Base-by-base conservation (phyloP, 805 yeast species). In the Kodamaea laetipori region DNA sequence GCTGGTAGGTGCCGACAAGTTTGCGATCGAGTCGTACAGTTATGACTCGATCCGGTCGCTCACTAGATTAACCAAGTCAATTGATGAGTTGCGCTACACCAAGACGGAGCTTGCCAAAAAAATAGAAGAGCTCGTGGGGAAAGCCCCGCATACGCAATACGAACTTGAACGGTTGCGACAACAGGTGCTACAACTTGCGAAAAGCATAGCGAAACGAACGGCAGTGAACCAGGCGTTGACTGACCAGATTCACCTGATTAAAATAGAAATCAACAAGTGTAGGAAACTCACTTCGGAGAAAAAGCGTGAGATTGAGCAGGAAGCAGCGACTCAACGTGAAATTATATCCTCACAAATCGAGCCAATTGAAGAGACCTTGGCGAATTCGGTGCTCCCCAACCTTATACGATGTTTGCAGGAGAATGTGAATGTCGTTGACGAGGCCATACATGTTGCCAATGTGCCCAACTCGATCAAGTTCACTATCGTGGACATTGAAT, bases 401-500 rank as follows among this genome's bases (percentile, higher is more conserved):
- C 11, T 38, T 10, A 18, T 30, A 15, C 19, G 16, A 12, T 13
- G 16, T 13, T 16, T 41, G 13, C 36, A 12, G n/a, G 13, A 27
- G n/a, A 12, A 28, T 11, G 45, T 41, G 18, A 55, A 57, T 40
- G 46, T 50, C 6, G 34, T 17, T 9, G 34, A 30, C 7, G 19
- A 30, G 17, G 34, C 34, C 9, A 6, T 30, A 30, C 17, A 19
- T 10, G 34, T 30, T 12, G 15, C 34, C 17, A 17, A 17, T 3
- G 34, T 30, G 11, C 50, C 52, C 25, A 45, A 52, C 17, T 37
- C 63, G 2, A 50, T 59, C n/a, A 54, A 51, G 7, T 61, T 65
- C 41, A 51, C 53, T 21, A 66, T 71, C 3, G 39, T 59, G 45
- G 72, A 67, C 0, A 47, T 67, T 5, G 69, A 65, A 37, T 66